Percentiles rank a stretch among this genome's conserved stretches.
These are phyloP conservation scores for Annulohypoxylon stygium DNA, from an alignment of 495 filamentous ascomycete species.

Conservation along the genomic window DNA sequence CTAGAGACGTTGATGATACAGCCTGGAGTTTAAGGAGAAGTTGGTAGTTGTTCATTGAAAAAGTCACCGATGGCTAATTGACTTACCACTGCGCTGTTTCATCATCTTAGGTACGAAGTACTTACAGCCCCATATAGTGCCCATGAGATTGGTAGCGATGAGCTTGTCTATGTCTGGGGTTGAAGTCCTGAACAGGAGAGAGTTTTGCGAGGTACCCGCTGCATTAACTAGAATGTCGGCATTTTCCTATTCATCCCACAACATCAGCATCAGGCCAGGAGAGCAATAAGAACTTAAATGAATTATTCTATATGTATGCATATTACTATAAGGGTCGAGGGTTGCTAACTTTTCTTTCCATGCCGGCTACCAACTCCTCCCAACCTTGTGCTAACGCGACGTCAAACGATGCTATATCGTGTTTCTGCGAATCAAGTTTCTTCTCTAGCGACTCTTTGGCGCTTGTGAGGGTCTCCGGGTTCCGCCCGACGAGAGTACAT, in stretches of 20 bases:
- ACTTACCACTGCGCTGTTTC: constrained; percentile 51
- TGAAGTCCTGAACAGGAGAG: constrained; percentile 65
- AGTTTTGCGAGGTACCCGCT: constrained; percentile 74
- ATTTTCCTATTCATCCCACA: constrained; percentile 9
- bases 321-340: not conserved
- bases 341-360: constrained; percentile 31
- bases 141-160: constrained; percentile 76
- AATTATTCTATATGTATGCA: not conserved
- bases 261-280: not conserved
- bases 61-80: not conserved
- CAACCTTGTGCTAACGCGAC: constrained; percentile 37
- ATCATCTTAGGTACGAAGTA: constrained; percentile 67
- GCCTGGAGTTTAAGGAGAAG: constrained; percentile 45
- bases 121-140: constrained; percentile 75
- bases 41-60: not conserved
- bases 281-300: constrained; percentile 21
- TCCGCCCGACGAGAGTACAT: constrained; percentile 68
- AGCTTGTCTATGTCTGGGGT: constrained; percentile 60
- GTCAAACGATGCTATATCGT: constrained; percentile 34
- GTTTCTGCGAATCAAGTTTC: constrained; percentile 37
- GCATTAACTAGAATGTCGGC: constrained; percentile 80
- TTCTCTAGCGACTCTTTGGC: constrained; percentile 45
- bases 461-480: constrained; percentile 55
- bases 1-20: constrained; percentile 88
- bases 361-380: constrained; percentile 24